Conservation (phyloP, 768 basidiomycete species). For the Artomyces pyxidatus region DNA sequence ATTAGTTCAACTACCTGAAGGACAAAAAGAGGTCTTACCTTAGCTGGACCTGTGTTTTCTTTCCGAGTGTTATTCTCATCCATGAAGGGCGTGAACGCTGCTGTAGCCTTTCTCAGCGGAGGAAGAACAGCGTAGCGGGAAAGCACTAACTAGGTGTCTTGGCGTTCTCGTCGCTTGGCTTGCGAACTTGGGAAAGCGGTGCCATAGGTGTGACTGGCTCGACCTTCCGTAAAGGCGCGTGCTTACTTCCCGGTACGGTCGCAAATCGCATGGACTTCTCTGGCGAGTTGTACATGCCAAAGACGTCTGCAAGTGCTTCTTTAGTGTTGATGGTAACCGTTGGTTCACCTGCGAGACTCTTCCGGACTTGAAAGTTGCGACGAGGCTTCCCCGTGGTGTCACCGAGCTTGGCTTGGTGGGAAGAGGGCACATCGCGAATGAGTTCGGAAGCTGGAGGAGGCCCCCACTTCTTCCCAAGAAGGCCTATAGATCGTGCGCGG, state of each 20-base stretch:
- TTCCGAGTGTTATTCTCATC: constrained; percentile 47
- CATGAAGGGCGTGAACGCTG: constrained; percentile 62
- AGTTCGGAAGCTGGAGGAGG: constrained; percentile 41
- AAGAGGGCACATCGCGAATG: constrained; percentile 8
- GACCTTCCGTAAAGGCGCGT: constrained; percentile 62
- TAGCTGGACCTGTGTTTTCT: constrained; percentile 30
- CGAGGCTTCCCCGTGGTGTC: constrained; percentile 34
- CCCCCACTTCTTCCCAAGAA: constrained; percentile 81
- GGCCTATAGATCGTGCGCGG: constrained; percentile 72
- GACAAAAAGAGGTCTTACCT: constrained; percentile 7
- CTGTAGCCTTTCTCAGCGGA: background rate
- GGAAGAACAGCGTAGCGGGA: background rate
- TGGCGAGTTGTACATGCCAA: constrained; percentile 92
- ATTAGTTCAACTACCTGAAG: background rate
- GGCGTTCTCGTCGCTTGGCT: constrained; percentile 22
- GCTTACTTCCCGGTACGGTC: constrained; percentile 52
- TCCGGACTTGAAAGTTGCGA: constrained; percentile 33
- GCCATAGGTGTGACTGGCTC: constrained; percentile 40
- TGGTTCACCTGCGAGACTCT: constrained; percentile 52
- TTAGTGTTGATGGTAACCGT: constrained; percentile 97
- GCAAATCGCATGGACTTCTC: constrained; percentile 58
- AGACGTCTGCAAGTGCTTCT: constrained; percentile 88
- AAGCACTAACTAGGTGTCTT: constrained; percentile 31
- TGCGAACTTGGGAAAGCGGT: constrained; percentile 13
- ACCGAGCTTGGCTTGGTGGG: background rate